A percentile compares a stretch with the other conserved stretches of the same genome.
These are phyloP conservation scores for Nakazawaea laoshanensis DNA, from an alignment of 805 yeast species.

Conservation along the genomic window DNA sequence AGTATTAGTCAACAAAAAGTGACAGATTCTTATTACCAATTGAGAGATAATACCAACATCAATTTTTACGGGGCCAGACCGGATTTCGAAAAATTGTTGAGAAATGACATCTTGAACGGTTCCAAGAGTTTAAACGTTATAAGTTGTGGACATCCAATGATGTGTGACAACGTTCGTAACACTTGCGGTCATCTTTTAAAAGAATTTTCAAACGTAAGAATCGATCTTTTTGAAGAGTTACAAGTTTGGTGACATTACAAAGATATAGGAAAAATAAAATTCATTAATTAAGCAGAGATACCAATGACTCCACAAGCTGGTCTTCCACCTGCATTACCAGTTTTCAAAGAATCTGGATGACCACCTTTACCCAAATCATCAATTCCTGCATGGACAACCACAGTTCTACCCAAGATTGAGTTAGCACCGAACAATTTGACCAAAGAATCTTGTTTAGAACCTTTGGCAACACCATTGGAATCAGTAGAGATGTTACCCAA, in stretches of 20 bases:
- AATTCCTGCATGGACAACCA: slow-evolving; percentile 85
- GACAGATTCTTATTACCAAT: slow-evolving; percentile 9
- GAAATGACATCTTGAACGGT: slow-evolving; percentile 25
- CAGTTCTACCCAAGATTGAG: slow-evolving; percentile 91
- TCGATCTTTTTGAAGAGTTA: slow-evolving; percentile 50
- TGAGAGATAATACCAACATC: slow-evolving; percentile 20
- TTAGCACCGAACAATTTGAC: slow-evolving; percentile 80
- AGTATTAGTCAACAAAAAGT: background rate
- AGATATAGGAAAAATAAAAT: too few relatives aligned
- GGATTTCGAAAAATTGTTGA: slow-evolving; percentile 25
- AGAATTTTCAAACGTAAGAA: slow-evolving; percentile 23
- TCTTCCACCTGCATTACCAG: slow-evolving; percentile 98
- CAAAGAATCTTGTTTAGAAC: slow-evolving; percentile 68
- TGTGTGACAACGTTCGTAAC: slow-evolving; percentile 46
- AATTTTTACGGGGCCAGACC: slow-evolving; percentile 40
- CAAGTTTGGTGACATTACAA: slow-evolving; percentile 53
- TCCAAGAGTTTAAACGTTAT: slow-evolving; percentile 34
- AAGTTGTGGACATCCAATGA: slow-evolving; percentile 45
- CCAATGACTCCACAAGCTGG: slow-evolving; percentile 99
- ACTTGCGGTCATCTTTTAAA: slow-evolving; percentile 24
- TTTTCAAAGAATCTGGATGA: slow-evolving; percentile 80
- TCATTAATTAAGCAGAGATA: slow-evolving; percentile 34
- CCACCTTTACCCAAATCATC: slow-evolving; percentile 97
- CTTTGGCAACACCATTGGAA: slow-evolving; percentile 84
- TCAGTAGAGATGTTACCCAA: slow-evolving; percentile 92